phyloP scores from a whole-genome alignment of 2,329 filamentous ascomycete species.

The Aspergillus sp. region DNA sequence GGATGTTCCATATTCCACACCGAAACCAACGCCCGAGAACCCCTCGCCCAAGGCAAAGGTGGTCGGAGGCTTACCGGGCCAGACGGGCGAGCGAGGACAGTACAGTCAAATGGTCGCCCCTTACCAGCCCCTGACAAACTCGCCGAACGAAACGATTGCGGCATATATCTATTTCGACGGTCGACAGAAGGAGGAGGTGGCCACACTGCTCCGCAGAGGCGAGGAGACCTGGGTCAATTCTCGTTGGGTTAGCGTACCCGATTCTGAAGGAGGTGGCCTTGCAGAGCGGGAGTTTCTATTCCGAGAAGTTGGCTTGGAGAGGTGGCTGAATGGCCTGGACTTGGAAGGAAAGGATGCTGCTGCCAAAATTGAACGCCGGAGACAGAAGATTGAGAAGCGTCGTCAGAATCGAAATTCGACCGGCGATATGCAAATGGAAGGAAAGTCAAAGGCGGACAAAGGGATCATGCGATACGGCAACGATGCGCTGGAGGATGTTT shows the following conservation, averaged over 20 bases:
- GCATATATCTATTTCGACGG: constrained; percentile 99
- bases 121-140: constrained; percentile 87
- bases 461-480: constrained; percentile 72
- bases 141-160: constrained; percentile 92
- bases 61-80: constrained; percentile 63
- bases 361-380: constrained; percentile 62
- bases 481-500: constrained; percentile 65
- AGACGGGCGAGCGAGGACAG: constrained; percentile 46
- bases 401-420: constrained; percentile 64
- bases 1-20: constrained; percentile 85
- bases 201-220: constrained; percentile 80
- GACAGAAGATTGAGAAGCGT: constrained; percentile 71
- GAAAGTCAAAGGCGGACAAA: constrained; percentile 33
- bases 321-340: constrained; percentile 94
- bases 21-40: constrained; percentile 68
- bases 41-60: constrained; percentile 75
- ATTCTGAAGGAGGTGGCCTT: constrained; percentile 83
- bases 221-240: constrained; percentile 99
- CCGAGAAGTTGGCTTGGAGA: constrained; percentile 88
- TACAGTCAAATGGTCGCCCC: constrained; percentile 60
- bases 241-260: constrained; percentile 90
- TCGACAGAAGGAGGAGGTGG: constrained; percentile 89
- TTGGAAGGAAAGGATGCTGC: constrained; percentile 88
- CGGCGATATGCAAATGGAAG: constrained; percentile 37
- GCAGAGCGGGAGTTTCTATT: constrained; percentile 97